Conservation (phyloP, 2,329 filamentous ascomycete genomes). For the Microsporum audouinii region DNA sequence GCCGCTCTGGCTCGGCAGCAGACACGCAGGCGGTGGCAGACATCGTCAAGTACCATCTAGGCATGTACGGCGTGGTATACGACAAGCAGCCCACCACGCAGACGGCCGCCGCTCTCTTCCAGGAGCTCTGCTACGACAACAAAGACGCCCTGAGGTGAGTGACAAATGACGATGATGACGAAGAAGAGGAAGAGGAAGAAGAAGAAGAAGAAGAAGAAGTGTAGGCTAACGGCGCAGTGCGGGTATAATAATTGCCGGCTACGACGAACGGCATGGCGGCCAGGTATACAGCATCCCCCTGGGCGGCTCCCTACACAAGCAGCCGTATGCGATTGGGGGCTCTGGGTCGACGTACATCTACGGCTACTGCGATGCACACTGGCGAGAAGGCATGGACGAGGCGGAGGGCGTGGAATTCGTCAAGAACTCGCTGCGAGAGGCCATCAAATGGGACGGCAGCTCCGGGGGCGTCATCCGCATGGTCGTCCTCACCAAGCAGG, state of each 20-base stretch:
- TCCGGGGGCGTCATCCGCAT: conserved; percentile 96
- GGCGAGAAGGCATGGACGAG: conserved; percentile 91
- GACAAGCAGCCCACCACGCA: conserved; percentile 85
- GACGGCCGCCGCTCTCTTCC: conserved; percentile 89
- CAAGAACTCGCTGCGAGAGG: conserved; percentile 79
- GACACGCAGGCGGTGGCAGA: conserved; percentile 97
- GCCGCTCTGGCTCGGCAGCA: conserved; percentile 90
- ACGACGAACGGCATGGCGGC: conserved; percentile 86
- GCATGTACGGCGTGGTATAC: conserved; percentile 82
- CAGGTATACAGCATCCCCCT: conserved; percentile 97
- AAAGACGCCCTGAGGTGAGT: conserved; percentile 81
- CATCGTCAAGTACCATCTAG: conserved; percentile 93
- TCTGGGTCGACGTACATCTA: conserved; percentile 99
- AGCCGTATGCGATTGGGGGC: conserved; percentile 86
- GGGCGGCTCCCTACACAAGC: conserved; percentile 94
- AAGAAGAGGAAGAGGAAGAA: not conserved
- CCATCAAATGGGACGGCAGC: conserved; percentile 99
- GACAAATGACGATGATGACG: not conserved
- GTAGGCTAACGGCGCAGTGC: conserved; percentile 46
- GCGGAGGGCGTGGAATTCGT: conserved; percentile 83
- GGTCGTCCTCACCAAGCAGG: conserved; percentile 85
- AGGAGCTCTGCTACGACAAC: conserved; percentile 96
- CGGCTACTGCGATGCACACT: conserved; percentile 94
- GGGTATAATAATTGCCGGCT: conserved; percentile 96
- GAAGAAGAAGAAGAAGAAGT: not conserved